Conservation (phyloP, 495 filamentous ascomycete genomes). For the Penicillium egyptiacum region DNA sequence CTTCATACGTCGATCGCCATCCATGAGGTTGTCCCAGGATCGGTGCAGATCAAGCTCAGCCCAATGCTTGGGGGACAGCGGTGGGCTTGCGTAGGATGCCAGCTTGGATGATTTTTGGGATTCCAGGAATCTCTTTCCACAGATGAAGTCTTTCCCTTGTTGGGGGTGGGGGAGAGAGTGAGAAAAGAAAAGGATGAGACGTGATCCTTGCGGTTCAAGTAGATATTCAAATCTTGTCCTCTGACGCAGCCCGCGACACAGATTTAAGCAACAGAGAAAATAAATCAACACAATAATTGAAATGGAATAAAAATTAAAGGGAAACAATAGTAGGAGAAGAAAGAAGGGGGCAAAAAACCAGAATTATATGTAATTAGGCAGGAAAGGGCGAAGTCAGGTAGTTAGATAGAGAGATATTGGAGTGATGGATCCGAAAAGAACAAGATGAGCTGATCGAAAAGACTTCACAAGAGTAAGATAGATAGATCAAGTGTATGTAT, state of each 20-base stretch:
- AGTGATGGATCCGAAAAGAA: constrained; percentile 22
- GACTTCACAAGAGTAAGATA: neutral
- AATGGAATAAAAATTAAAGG: neutral
- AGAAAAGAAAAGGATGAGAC: constrained; percentile 2
- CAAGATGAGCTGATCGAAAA: constrained; percentile 14
- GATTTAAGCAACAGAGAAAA: constrained; percentile 1
- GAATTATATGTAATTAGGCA: constrained; percentile 10
- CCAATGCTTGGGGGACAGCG: constrained; percentile 61
- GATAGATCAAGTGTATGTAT: constrained; percentile 1
- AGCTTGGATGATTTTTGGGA: constrained; percentile 45
- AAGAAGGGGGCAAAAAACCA: constrained; percentile 6
- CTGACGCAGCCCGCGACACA: constrained; percentile 8
- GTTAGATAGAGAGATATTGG: constrained; percentile 10
- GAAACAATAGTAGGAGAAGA: constrained; percentile 9
- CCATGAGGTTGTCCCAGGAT: constrained; percentile 58
- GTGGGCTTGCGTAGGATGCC: constrained; percentile 58
- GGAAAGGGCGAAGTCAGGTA: constrained; percentile 12
- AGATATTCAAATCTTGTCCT: constrained; percentile 14
- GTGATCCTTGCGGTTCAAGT: constrained; percentile 11
- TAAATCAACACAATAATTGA: neutral
- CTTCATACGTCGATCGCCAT: constrained; percentile 67
- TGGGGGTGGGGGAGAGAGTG: neutral
- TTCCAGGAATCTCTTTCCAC: neutral
- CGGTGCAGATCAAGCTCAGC: constrained; percentile 46
- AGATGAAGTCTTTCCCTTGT: neutral